Evolutionary conservation across 1,284 basidiomycete genomes (phyloP), one percentile per base, ranked within the genome.

Genomic region (Fomitopsis pinicola): DNA sequence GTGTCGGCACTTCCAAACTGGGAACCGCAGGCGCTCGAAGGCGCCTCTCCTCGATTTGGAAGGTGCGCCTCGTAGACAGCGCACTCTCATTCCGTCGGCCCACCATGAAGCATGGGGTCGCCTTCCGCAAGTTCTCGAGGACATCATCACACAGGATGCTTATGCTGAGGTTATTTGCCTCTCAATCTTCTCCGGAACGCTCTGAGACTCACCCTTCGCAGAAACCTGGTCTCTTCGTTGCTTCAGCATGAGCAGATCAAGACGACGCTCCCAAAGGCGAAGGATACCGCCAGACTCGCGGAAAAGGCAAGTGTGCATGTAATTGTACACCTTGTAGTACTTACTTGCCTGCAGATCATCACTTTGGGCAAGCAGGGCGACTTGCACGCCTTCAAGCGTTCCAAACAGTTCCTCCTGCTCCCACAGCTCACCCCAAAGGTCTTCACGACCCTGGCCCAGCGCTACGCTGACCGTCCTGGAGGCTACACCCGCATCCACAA

Each of bases 401-500:
- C 92, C 22, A 81, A 85, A 59, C 82, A 84, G 1, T 95, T 94
- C 77, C 80, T 96, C 40, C 82, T 95, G 62, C 84, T 89, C 64
- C 81, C 87, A 55, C 75, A 79, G 15, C 76, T 93, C 38, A 77
- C 95, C 26, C 85, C 88, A 19, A 96, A 96, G 74, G 79, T 98
- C 26, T 95, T 98, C 72, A 81, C 81, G 10, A 84, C 86, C 6
- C 88, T 98, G 59, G 87, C 94, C 0, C 73, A 86, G 65, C 89
- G 97, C 50, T 99, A 98, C 76, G 82, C 85, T 1, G 72, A 82
- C 22, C 85, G 97, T 5, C 89, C 89, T 5, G 97, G 97, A 10
- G 97, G 97, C 7, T 99, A 98, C 79, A 99, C 97, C 7, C 88
- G 97, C 30, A 89, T 99, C 65, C 89, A 95, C 73, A 93, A 91